Evolutionary conservation across 2,329 filamentous ascomycete genomes (phyloP), one percentile per base, ranked within the genome.

Genomic region (Curvularia eragrostidis): DNA sequence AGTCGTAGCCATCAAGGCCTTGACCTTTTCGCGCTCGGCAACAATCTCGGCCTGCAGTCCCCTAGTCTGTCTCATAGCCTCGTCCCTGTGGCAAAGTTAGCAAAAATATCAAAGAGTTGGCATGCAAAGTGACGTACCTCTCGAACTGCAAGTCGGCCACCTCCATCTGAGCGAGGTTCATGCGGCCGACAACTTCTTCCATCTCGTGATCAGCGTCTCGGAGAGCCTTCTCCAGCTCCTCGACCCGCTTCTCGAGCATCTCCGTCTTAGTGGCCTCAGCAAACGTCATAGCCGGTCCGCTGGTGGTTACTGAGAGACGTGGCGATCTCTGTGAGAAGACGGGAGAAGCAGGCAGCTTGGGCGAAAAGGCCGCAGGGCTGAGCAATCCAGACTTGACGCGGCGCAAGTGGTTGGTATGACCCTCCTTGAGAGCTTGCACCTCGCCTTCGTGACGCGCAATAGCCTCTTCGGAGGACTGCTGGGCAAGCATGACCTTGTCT

Each of bases 401-500:
- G 64, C 88, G 87, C 30, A 98, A 85, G 69, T 95, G 90, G 18
- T 83, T 82, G 71, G 86, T 91, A 71, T 95, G 88, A 58, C 87
- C 90, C 54, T 96, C 91, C 65, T 89, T 89, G 53, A 98, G 80
- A 21, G 84, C 81, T 18, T 85, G 81, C 36, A 97, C 85, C 77
- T 97, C 93, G 36, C 95, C 91, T 75, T 98, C 95, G 71, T 97
- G 93, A 48, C 87, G 88, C 42, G 86, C 81, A 56, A 98, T 87
- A 38, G 89, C 88, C 48, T 94, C 93, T 74, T 99, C 95, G 0
- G 92, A 94, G 19, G 90, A 86, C 55, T 91, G 89, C 76, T 98
- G 94, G 1, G 94, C 92, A 19, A 86, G 80, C 52, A 96, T 83
- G 21, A 99, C 85, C 67, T 89, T 87, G 60, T 98, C 93, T 74